Evolutionary conservation across 1,139 yeast species (phyloP).

Genomic region (Suhomyces ambrosiae): DNA sequence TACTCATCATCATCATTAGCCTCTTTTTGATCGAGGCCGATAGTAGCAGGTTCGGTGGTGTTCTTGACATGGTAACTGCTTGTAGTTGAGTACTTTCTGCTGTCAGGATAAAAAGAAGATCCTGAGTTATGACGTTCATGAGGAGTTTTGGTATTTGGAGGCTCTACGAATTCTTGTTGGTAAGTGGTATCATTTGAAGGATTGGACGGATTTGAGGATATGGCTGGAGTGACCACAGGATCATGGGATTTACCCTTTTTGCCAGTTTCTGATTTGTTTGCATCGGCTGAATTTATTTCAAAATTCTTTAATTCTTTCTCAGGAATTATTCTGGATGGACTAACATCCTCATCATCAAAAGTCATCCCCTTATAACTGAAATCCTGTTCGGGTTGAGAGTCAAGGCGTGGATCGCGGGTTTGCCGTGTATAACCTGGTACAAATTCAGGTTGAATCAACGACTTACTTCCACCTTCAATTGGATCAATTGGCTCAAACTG

Average conservation of each 20-base stretch:
- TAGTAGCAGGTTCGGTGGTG: conserved; percentile 7
- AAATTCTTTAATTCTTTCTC: neutral
- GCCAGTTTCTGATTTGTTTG: too few relatives aligned
- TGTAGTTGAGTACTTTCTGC: conserved; percentile 8
- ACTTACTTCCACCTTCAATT: too few relatives aligned
- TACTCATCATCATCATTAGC: conserved; percentile 33
- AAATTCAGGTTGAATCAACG: too few relatives aligned
- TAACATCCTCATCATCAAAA: neutral
- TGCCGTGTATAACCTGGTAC: too few relatives aligned
- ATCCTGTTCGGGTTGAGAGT: neutral
- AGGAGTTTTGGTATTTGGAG: neutral
- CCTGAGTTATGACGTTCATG: conserved; percentile 7
- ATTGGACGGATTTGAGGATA: neutral
- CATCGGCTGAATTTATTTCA: too few relatives aligned
- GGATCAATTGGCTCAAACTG: too few relatives aligned
- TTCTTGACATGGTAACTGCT: conserved; percentile 8
- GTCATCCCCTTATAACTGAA: conserved; percentile 2
- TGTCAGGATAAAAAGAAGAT: conserved; percentile 11
- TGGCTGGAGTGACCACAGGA: too few relatives aligned
- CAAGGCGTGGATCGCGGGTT: neutral
- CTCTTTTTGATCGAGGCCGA: conserved; percentile 1
- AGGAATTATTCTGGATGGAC: neutral
- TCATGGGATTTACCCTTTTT: too few relatives aligned
- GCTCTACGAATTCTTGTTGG: neutral
- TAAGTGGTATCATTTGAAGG: neutral